These are phyloP conservation scores for Teunomyces funiuensis DNA, from an alignment of 805 yeast species.

Conservation along the genomic window DNA sequence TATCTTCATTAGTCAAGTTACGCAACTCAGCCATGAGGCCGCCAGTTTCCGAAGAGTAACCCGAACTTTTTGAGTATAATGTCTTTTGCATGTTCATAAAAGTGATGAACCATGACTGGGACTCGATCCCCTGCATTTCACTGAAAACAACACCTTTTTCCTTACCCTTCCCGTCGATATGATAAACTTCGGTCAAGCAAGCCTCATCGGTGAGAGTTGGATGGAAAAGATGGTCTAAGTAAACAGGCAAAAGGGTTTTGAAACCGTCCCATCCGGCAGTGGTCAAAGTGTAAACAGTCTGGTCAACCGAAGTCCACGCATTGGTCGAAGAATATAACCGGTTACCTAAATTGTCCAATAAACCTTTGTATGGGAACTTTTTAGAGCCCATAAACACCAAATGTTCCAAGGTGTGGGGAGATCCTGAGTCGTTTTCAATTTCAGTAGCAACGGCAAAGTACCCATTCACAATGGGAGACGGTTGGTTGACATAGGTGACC, in stretches of 20 bases:
- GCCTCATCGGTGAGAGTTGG: constrained; percentile 91
- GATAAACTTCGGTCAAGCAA: constrained; percentile 91
- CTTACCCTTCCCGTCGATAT: constrained; percentile 83
- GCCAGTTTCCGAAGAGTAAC: constrained; percentile 92
- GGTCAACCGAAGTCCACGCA: constrained; percentile 97
- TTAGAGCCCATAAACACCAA: constrained; percentile 91
- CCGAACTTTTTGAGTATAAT: constrained; percentile 59
- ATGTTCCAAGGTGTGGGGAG: constrained; percentile 96
- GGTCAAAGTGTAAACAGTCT: constrained; percentile 86
- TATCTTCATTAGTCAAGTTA: constrained; percentile 66
- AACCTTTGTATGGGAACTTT: constrained; percentile 86
- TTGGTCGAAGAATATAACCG: constrained; percentile 82
- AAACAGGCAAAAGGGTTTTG: constrained; percentile 76
- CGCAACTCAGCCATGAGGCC: constrained; percentile 81
- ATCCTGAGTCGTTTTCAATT: constrained; percentile 80
- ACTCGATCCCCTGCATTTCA: constrained; percentile 94
- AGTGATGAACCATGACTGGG: constrained; percentile 67
- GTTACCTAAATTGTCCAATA: constrained; percentile 83
- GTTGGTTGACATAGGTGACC: constrained; percentile 69
- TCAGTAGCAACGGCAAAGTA: constrained; percentile 96
- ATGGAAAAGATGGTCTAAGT: constrained; percentile 79
- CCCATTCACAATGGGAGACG: constrained; percentile 90
- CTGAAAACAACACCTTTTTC: constrained; percentile 97
- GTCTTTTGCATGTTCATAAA: constrained; percentile 59
- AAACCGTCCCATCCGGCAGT: constrained; percentile 98